Evolutionary conservation across 352 stramenopile species (phyloP), one percentile per base, ranked within the genome.

Genomic region (Phytophthora europaea): DNA sequence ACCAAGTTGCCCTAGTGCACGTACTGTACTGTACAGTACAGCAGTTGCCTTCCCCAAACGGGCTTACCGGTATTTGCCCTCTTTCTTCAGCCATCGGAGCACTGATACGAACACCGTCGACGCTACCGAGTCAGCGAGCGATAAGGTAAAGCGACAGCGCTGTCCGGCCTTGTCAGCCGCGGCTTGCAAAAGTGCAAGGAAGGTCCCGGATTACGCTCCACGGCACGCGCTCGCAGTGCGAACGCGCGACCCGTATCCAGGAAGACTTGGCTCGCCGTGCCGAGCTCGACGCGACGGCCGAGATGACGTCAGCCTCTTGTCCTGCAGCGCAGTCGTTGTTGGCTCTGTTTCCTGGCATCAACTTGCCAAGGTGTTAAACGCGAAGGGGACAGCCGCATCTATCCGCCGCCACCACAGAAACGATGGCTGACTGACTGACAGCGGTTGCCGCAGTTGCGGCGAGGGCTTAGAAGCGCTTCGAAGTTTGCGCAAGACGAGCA

Each of bases 261-360:
- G 18, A 8, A 22, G 5, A 2, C 34, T 43, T 15, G 8, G 34
- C 40, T 22, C 15, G 18, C 18, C 7, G 40, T 50, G 40, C 40
- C 40, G 40, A 50, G 40, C 47, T 53, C 47, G 47, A 53, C 47
- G 47, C 47, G 47, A 53, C 47, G 47, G 47, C 20, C 47, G 47
- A 53, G 47, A 7, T 31, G 47, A 53, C 47, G 47, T 53, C 47
- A n/a, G 20, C 13, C n/a, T 16, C 47, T 8, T 28, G 18, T 13
- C 4, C 9, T 53, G 47, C 10, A 31, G 12, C 36, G 36, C 10
- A 43, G 8, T 15, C 13, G 20, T 31, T n/a, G 47, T 50, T 50
- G 18, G n/a, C n/a, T n/a, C n/a, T n/a, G n/a, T n/a, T n/a, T n/a
- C n/a, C n/a, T n/a, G n/a, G n/a, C n/a, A n/a, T 45, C 10, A 16